Percentiles rank a stretch among this genome's conserved stretches.
These are phyloP conservation scores for Thalia dealbata DNA, from an alignment of 176 grass and related monocot genomes.

Conservation along the genomic window DNA sequence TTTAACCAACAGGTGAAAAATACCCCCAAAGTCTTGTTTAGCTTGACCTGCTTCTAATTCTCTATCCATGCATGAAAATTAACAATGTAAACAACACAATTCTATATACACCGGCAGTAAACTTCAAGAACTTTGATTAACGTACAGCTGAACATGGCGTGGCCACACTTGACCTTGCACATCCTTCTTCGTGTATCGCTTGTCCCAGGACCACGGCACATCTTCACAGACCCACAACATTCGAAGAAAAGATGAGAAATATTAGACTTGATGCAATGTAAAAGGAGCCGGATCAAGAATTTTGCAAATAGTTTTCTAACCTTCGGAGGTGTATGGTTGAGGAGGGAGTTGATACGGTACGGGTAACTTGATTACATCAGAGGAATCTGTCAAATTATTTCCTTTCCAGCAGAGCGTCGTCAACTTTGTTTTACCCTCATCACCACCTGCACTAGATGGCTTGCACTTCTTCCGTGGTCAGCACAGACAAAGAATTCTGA, in stretches of 20 bases:
- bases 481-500: constrained; percentile 2
- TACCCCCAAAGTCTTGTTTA: too few species aligned
- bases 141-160: constrained; percentile 38
- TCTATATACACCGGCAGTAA: not conserved
- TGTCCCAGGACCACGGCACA: constrained; percentile 92
- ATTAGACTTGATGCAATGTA: too few species aligned
- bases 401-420: constrained; percentile 5
- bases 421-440: not conserved
- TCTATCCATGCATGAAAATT: too few species aligned
- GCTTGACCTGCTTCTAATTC: too few species aligned
- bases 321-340: constrained; percentile 46
- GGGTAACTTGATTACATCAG: constrained; percentile 47
- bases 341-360: constrained; percentile 88
- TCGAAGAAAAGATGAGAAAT: too few species aligned
- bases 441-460: not conserved
- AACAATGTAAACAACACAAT: too few species aligned
- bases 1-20: too few species aligned
- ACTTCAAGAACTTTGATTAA: not conserved
- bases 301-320: constrained; percentile 14
- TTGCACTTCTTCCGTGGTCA: not conserved
- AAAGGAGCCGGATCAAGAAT: not conserved
- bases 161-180: constrained; percentile 82
- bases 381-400: constrained; percentile 18
- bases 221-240: constrained; percentile 26
- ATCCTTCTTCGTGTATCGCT: constrained; percentile 68